Conservation (phyloP, 2,329 filamentous ascomycete species). For the Diaporthe batatas region DNA sequence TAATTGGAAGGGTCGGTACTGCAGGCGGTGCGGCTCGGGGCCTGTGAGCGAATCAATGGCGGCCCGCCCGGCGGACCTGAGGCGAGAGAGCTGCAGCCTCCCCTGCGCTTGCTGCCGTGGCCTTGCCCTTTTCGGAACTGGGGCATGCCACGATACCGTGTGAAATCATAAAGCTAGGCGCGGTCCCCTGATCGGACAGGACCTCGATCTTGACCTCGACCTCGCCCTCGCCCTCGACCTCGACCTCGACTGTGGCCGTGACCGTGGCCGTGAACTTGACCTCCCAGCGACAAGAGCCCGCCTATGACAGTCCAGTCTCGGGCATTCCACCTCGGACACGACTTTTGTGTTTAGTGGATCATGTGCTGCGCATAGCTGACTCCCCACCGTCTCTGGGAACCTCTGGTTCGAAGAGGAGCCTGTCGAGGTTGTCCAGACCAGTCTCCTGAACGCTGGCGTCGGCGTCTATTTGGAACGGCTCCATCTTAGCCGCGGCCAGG, state of each 20-base stretch:
- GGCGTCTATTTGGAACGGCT: not conserved
- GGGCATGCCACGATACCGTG: not conserved
- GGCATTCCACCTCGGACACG: not conserved
- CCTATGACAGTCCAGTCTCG: too few species aligned
- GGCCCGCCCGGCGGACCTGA: slow-evolving; percentile 39
- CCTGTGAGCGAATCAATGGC: slow-evolving; percentile 37
- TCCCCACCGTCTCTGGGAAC: not conserved
- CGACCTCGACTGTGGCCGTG: slow-evolving; percentile 2
- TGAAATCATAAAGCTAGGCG: slow-evolving; percentile 27
- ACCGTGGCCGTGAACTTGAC: not conserved
- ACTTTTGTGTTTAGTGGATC: not conserved
- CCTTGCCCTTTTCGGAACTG: slow-evolving; percentile 31
- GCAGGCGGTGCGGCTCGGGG: slow-evolving; percentile 14
- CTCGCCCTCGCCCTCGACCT: slow-evolving; percentile 1
- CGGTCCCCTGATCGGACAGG: slow-evolving; percentile 31
- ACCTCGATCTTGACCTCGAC: slow-evolving; percentile 21
- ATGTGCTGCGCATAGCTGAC: not conserved
- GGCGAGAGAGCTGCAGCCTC: slow-evolving; percentile 33
- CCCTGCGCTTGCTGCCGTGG: slow-evolving; percentile 24
- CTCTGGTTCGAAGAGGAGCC: too few species aligned
- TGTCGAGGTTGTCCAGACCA: not conserved
- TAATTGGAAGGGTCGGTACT: slow-evolving; percentile 36
- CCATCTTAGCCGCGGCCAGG: slow-evolving; percentile 6
- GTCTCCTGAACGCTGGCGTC: not conserved
- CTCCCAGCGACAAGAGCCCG: not conserved